phyloP scores from a whole-genome alignment of 2,329 filamentous ascomycete species.

The Claviceps humidiphila region DNA sequence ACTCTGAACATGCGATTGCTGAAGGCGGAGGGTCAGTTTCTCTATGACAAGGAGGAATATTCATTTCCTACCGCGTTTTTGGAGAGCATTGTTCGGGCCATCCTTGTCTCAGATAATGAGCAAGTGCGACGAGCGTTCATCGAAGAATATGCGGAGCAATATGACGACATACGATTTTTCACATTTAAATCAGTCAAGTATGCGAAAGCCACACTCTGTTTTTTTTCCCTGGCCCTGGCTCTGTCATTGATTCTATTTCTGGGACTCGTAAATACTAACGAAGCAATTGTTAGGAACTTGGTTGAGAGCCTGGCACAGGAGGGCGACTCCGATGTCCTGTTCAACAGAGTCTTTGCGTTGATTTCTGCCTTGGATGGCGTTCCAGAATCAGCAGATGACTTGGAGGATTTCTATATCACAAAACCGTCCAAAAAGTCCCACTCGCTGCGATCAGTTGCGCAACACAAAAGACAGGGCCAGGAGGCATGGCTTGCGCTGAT shows the following conservation, averaged over 20 bases:
- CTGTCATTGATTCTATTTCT: neutral
- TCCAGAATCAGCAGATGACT: conserved; percentile 51
- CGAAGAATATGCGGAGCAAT: conserved; percentile 64
- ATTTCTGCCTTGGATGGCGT: conserved; percentile 56
- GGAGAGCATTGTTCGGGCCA: conserved; percentile 44
- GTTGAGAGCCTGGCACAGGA: conserved; percentile 12
- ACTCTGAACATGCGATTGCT: conserved; percentile 72
- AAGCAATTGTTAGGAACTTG: conserved; percentile 11
- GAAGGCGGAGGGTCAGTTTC: conserved; percentile 60
- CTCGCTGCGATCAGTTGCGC: conserved; percentile 47
- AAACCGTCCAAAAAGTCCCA: conserved; percentile 56
- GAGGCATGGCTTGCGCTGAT: conserved; percentile 78
- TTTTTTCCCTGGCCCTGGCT: neutral
- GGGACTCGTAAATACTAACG: neutral
- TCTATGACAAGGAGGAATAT: conserved; percentile 48
- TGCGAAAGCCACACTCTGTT: neutral
- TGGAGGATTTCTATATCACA: conserved; percentile 55
- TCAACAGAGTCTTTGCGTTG: conserved; percentile 47
- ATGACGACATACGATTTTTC: conserved; percentile 75
- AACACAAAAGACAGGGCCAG: conserved; percentile 70
- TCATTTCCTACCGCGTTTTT: conserved; percentile 59
- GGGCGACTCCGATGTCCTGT: conserved; percentile 20
- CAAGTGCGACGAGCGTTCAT: conserved; percentile 59
- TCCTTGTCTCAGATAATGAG: conserved; percentile 46
- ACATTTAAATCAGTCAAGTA: conserved; percentile 65